These are phyloP conservation scores for Verticillium longisporum DNA, from an alignment of 2,329 filamentous ascomycete species.

Conservation along the genomic window DNA sequence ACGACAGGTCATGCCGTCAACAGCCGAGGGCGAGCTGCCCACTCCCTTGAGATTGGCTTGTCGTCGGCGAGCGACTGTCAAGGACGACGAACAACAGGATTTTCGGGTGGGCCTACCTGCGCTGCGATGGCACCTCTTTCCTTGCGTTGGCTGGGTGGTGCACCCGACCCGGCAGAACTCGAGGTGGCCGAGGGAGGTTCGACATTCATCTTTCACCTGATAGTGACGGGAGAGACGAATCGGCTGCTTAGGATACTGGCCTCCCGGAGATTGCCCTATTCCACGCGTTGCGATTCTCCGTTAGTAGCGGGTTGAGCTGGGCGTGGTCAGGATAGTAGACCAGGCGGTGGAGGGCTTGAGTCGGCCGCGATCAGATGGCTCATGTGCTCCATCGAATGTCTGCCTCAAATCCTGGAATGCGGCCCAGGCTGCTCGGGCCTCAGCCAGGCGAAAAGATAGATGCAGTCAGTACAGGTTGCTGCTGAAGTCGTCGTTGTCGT, in stretches of 20 bases:
- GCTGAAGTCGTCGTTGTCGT: neutral
- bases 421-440: neutral
- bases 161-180: constrained; percentile 24
- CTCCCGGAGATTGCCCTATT: neutral
- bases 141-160: constrained; percentile 24
- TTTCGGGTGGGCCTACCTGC: constrained; percentile 20
- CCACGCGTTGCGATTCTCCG: neutral
- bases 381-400: constrained; percentile 2
- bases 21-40: neutral
- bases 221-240: constrained; percentile 3
- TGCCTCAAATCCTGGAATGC: neutral
- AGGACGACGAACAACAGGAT: neutral
- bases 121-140: constrained; percentile 32
- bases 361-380: neutral
- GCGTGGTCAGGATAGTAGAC: neutral
- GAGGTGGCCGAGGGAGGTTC: constrained; percentile 13
- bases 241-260: neutral
- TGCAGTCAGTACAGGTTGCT: neutral
- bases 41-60: neutral
- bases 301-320: neutral
- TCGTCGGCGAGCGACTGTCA: neutral
- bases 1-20: neutral
- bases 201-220: constrained; percentile 11
- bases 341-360: neutral
- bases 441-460: neutral